phyloP scores from a whole-genome alignment of 1,284 basidiomycete genomes.

The Leucoagaricus sp. region DNA sequence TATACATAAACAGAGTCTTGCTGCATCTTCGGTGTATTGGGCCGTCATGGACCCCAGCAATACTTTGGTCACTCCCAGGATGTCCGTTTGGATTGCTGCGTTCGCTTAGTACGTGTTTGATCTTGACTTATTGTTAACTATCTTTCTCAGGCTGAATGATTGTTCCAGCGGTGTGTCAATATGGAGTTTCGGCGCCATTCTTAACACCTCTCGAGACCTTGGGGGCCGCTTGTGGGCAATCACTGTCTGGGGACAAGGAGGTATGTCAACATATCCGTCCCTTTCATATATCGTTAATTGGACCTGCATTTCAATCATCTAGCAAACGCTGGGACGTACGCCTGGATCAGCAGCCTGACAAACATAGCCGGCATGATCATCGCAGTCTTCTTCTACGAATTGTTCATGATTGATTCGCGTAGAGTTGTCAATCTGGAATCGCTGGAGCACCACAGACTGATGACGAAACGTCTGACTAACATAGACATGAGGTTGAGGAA shows the following conservation, averaged over 20 bases:
- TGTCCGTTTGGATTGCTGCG: not conserved
- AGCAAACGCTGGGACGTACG: constrained; percentile 6
- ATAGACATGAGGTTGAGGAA: not conserved
- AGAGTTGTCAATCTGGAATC: constrained; percentile 2
- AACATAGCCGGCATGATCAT: constrained; percentile 3
- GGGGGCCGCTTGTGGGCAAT: constrained; percentile 9
- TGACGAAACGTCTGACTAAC: not conserved
- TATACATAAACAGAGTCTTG: constrained; percentile 5
- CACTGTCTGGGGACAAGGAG: constrained; percentile 2
- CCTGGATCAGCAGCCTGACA: not conserved
- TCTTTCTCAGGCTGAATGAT: not conserved
- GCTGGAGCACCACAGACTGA: not conserved
- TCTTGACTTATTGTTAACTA: not conserved
- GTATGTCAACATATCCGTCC: not conserved
- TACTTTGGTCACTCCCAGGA: constrained; percentile 2
- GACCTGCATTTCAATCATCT: not conserved
- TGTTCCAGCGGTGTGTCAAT: constrained; percentile 4
- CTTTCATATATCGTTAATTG: not conserved
- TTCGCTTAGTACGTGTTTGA: constrained; percentile 11
- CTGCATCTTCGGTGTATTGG: not conserved
- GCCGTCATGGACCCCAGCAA: constrained; percentile 7
- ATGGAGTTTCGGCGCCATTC: constrained; percentile 4
- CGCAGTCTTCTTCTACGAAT: constrained; percentile 5
- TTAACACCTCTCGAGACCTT: constrained; percentile 11
- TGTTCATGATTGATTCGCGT: constrained; percentile 5